Conservation (phyloP, 1,139 yeast genomes). For the Blastobotrys proliferans region DNA sequence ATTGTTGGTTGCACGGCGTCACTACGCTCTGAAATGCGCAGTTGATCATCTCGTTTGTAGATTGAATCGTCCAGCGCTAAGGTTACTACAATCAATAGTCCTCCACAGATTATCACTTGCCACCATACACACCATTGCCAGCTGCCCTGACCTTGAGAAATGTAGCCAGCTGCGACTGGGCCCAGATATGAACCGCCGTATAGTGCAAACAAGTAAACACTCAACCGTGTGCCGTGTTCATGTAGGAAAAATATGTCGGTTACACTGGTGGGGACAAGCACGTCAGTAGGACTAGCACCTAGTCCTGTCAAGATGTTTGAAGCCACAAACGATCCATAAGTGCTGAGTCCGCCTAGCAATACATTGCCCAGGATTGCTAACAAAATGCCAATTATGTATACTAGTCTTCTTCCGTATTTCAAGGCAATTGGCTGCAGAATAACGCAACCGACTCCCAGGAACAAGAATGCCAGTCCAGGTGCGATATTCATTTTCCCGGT, state of each 20-base stretch:
- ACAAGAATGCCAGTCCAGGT: constrained; percentile 48
- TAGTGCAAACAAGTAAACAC: constrained; percentile 70
- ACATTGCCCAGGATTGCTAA: constrained; percentile 30
- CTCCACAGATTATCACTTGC: constrained; percentile 66
- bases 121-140: constrained; percentile 82
- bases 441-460: constrained; percentile 48
- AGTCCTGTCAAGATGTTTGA: constrained; percentile 44
- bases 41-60: constrained; percentile 47
- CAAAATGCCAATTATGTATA: constrained; percentile 37
- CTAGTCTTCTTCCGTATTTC: constrained; percentile 52
- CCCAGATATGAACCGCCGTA: constrained; percentile 74
- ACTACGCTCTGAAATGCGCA: too few relatives aligned
- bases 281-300: constrained; percentile 51
- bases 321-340: constrained; percentile 36
- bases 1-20: not conserved
- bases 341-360: constrained; percentile 21
- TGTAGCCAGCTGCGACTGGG: constrained; percentile 70
- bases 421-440: constrained; percentile 49
- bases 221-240: constrained; percentile 70
- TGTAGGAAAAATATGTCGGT: constrained; percentile 56
- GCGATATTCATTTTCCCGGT: constrained; percentile 48
- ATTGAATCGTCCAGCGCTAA: constrained; percentile 69
- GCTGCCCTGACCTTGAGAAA: constrained; percentile 47
- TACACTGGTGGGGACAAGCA: constrained; percentile 46
- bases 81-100: constrained; percentile 49